These are phyloP conservation scores for Dimocarpus longan DNA, from an alignment of 345 rosid genomes.

Conservation along the genomic window DNA sequence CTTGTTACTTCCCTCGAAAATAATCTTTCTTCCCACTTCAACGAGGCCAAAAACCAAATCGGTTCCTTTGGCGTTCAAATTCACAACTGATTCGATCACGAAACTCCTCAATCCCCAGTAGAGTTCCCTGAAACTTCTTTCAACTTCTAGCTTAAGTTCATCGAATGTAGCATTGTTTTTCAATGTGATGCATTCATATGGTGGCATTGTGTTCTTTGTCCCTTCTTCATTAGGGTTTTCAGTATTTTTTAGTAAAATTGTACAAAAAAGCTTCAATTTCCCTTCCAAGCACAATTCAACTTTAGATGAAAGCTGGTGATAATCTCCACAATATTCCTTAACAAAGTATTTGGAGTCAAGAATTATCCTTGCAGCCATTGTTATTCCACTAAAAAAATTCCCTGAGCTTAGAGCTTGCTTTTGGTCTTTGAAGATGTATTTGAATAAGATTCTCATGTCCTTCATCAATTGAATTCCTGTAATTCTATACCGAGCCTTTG, in stretches of 20 bases:
- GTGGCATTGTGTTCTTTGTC: constrained; percentile 35
- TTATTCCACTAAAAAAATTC: constrained; percentile 41
- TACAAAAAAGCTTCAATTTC: constrained; percentile 59
- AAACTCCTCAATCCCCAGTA: constrained; percentile 72
- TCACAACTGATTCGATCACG: constrained; percentile 39
- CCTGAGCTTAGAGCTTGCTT: constrained; percentile 38
- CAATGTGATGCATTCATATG: constrained; percentile 65
- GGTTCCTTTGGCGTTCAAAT: constrained; percentile 40
- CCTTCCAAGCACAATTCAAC: constrained; percentile 37
- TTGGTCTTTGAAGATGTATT: constrained; percentile 54
- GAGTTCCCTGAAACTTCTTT: constrained; percentile 61
- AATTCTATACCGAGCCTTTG: constrained; percentile 48
- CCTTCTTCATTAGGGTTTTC: constrained; percentile 19
- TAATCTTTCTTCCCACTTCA: constrained; percentile 47
- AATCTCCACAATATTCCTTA: constrained; percentile 57
- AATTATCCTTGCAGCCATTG: constrained; percentile 61
- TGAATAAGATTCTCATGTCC: constrained; percentile 62
- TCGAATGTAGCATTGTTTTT: constrained; percentile 61
- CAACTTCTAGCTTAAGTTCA: constrained; percentile 64
- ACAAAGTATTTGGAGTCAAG: constrained; percentile 70
- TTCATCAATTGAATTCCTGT: constrained; percentile 65
- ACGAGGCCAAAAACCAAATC: constrained; percentile 45
- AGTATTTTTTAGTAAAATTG: constrained; percentile 38
- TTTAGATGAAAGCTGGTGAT: constrained; percentile 18
- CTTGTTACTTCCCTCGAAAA: constrained; percentile 51